Base-by-base conservation (phyloP, 345 rosid species). In the Arabidopsis thaliana region DNA sequence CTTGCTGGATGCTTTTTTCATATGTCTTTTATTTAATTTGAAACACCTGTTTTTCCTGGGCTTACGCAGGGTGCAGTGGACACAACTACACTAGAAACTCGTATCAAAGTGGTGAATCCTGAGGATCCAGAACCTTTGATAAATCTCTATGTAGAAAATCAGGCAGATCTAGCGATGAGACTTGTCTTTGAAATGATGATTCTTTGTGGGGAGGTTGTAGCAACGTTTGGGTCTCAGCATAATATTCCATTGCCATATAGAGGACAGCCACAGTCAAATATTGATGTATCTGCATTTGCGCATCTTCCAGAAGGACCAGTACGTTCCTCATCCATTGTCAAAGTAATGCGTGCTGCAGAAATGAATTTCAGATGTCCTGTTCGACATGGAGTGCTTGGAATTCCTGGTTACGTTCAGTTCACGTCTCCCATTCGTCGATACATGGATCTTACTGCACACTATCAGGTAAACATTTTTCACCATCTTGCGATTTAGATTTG, bases 271-370 rank as follows among this genome's bases (percentile, higher is more conserved):
- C 98, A 94, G 65, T 88, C 92, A 36, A 84, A 90, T 69, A 85
- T 91, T n/a, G 96, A 94, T 72, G 75, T 83, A 50, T 88, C 96
- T 66, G 84, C 87, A 79, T 91, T 88, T 79, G 74, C 85, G 44
- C 95, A 94, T 84, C 95, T 94, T 83, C 96, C 97, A 46, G 93
- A 94, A 83, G 98, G 98, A 71, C 96, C 98, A 28, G 92, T 91
- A 62, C 84, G 97, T 64, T 90, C 91, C 28, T 66, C 90, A 40
- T 88, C 97, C 55, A 71, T 94, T 58, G 87, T 94, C 63, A 91
- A 63, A 76, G 77, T 82, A 80, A 85, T 94, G 92, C 97, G 98
- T 56, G 96, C 91, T 72, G 96, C 97, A 77, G 96, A 90, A 82
- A 68, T 87, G 77, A 90, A 94, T 86, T 90, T 89, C 69, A 79